Conservation (phyloP, 345 rosid genomes). For the Boechera retrofracta region DNA sequence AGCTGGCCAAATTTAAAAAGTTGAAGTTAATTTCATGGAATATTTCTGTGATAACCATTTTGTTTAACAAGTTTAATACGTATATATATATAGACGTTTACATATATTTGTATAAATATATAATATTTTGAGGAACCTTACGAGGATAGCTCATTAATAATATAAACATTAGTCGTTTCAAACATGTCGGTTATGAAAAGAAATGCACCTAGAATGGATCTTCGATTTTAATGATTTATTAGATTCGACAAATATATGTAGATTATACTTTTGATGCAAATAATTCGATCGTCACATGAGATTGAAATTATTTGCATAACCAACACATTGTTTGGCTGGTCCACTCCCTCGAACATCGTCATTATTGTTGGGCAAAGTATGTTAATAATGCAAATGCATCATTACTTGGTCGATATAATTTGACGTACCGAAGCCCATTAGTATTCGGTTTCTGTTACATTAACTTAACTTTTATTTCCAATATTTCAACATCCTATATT, state of each 20-base stretch:
- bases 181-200: not conserved
- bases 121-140: not conserved
- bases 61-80: too few relatives aligned
- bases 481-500: not conserved
- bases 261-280: slow-evolving; percentile 29
- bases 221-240: slow-evolving; percentile 14
- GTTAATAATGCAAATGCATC: slow-evolving; percentile 36
- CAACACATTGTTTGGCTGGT: slow-evolving; percentile 43
- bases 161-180: not conserved
- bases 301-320: slow-evolving; percentile 37
- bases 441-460: slow-evolving; percentile 27
- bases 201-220: slow-evolving; percentile 30
- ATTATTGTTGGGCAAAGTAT: slow-evolving; percentile 34
- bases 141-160: not conserved
- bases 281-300: slow-evolving; percentile 38
- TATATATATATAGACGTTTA: too few relatives aligned
- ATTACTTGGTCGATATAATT: slow-evolving; percentile 29
- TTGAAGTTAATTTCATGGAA: too few relatives aligned
- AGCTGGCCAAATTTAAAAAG: too few relatives aligned
- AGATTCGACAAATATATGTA: not conserved
- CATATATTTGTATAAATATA: too few relatives aligned
- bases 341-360: slow-evolving; percentile 37
- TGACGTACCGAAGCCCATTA: slow-evolving; percentile 15
- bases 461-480: not conserved
- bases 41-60: too few relatives aligned